phyloP scores from a whole-genome alignment of 2,329 filamentous ascomycete genomes.

The Clonostachys rhizophaga region DNA sequence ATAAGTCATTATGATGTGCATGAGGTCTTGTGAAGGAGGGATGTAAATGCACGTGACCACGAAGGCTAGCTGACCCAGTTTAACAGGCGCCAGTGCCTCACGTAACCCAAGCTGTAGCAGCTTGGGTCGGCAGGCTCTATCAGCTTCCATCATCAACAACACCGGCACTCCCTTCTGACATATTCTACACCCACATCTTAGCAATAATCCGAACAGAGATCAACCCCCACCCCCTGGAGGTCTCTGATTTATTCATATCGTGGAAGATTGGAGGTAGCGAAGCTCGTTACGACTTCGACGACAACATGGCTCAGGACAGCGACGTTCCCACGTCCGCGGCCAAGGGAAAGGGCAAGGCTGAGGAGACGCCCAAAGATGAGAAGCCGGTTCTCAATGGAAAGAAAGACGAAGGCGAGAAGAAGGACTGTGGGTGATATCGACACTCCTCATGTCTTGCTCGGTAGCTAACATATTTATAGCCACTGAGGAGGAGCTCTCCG shows the following conservation, averaged over 20 bases:
- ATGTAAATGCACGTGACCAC: too few species aligned
- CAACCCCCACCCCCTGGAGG: too few species aligned
- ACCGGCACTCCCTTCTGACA: background rate
- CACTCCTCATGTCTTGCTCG: conserved; percentile 2
- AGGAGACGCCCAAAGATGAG: conserved; percentile 65
- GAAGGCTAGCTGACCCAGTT: conserved; percentile 11
- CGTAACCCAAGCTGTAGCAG: conserved; percentile 35
- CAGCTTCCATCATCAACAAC: conserved; percentile 23
- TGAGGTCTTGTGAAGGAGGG: too few species aligned
- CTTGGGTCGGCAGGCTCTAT: conserved; percentile 28
- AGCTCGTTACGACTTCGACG: conserved; percentile 9
- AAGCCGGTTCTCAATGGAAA: conserved; percentile 68
- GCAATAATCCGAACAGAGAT: too few species aligned
- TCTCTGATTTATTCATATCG: too few species aligned
- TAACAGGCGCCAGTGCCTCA: conserved; percentile 37
- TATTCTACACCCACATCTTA: too few species aligned
- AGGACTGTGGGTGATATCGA: conserved; percentile 32
- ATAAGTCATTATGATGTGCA: conserved; percentile 8
- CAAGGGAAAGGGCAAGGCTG: conserved; percentile 95
- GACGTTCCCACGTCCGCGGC: conserved; percentile 79
- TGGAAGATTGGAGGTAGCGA: too few species aligned
- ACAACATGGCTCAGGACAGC: conserved; percentile 88
- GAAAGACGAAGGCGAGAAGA: conserved; percentile 65
- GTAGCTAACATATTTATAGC: conserved; percentile 10
- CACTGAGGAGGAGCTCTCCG: conserved; percentile 80